Evolutionary conservation across 2,329 filamentous ascomycete genomes (phyloP), one percentile per base, ranked within the genome.

Genomic region (Pseudogymnoascus sp.): DNA sequence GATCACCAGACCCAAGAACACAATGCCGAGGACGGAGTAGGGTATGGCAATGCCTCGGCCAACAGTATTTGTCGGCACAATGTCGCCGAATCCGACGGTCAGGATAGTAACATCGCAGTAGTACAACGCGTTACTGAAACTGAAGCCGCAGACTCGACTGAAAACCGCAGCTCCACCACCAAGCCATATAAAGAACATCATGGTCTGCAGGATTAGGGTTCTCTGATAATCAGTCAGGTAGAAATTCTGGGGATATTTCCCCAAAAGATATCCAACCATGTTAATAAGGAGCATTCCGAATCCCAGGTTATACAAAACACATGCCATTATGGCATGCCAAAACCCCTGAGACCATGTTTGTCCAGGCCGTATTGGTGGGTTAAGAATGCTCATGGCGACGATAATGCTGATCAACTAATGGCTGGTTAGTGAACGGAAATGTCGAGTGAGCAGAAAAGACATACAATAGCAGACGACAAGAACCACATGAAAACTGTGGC

Each of bases 161-260:
- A 89, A 89, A 0, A 89, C 75, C 0, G 75, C 84, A 0, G 80
- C 85, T 0, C 86, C 86, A 4, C 85, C 80, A 2, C 81, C 83
- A 0, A 89, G 74, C 86, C 87, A 89, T 59, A 86, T 75, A 68
- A 88, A 87, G 70, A 89, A 87, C 59, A 84, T 77, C 75, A 87
- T 88, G 0, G 85, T 89, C 69, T 89, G 86, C 4, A 89, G 70
- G 66, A 90, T 89, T 25, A 90, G 72, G 0, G 85, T 89, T 1
- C 87, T 78, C 67, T 89, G 87, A 58, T 84, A 80, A 60, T 88
- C 82, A 5, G 84, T 85, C 3, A 89, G 74, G 3, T 81, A 77
- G 67, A 89, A 89, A 64, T 84, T 80, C 67, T 87, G 82, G 1
- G 84, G 84, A 67, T 89, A 89, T 66, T 87, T 83, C 1, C 86